Evolutionary conservation across 169 alveolate genomes (phyloP).

Genomic region (Plasmodium vivax): DNA sequence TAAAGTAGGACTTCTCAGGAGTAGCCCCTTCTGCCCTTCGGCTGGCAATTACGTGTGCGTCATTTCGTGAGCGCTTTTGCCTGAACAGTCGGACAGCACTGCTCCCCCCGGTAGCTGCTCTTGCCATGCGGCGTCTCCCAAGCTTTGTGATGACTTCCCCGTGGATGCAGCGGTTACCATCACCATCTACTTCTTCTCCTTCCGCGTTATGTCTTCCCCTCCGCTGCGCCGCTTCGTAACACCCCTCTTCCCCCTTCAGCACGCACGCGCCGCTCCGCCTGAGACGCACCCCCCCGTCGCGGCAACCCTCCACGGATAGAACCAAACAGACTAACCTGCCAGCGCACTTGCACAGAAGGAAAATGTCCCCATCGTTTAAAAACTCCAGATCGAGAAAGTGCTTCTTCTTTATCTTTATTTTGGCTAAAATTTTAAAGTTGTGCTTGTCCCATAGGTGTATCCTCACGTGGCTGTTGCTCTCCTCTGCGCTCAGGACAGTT

Average conservation of each 20-base stretch:
- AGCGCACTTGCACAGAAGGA: constrained; percentile 20
- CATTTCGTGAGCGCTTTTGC: not conserved
- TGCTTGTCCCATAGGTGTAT: constrained; percentile 37
- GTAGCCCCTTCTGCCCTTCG: not conserved
- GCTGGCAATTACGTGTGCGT: not conserved
- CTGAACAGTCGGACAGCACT: not conserved
- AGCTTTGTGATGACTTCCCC: not conserved
- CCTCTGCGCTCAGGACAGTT: constrained; percentile 39
- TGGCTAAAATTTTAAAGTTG: constrained; percentile 20
- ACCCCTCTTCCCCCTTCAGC: not conserved
- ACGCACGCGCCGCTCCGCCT: not conserved
- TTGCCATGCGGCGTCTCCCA: not conserved
- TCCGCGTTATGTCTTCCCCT: not conserved
- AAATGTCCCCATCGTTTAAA: constrained; percentile 23
- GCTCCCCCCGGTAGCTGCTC: not conserved
- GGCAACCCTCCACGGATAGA: not conserved
- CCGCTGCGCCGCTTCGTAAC: not conserved
- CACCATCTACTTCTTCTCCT: not conserved
- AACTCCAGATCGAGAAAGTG: constrained; percentile 23
- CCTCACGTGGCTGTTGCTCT: not conserved
- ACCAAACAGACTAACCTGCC: constrained; percentile 21
- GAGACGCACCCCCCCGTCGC: constrained; percentile 1
- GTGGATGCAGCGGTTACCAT: not conserved
- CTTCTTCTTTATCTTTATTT: constrained; percentile 42
- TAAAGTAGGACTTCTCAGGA: constrained; percentile 9